Conservation (phyloP, 2,329 filamentous ascomycete species). For the Phoma sp. region DNA sequence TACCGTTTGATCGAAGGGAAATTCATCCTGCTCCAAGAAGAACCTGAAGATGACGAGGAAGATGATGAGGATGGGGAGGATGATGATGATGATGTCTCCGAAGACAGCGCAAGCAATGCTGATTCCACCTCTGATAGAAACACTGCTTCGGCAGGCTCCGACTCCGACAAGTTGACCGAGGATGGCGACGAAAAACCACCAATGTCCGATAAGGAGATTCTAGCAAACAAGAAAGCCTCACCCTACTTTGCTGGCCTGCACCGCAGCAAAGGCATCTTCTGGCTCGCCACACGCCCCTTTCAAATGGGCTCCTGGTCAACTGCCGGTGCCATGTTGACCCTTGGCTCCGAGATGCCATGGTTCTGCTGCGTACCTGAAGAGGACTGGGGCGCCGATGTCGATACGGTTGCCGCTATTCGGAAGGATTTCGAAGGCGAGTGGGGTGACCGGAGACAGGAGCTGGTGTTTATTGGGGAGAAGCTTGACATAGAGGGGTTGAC, state of each 20-base stretch:
- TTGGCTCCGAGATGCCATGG: constrained; percentile 63
- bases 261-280: constrained; percentile 68
- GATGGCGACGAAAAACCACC: constrained; percentile 43
- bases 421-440: constrained; percentile 62
- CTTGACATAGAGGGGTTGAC: constrained; percentile 62
- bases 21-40: constrained; percentile 52
- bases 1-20: constrained; percentile 52
- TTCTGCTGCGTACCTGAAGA: constrained; percentile 66
- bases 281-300: constrained; percentile 64
- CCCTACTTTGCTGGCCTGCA: constrained; percentile 62
- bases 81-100: constrained; percentile 25
- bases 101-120: constrained; percentile 7
- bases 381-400: constrained; percentile 57
- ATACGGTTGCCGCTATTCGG: constrained; percentile 56
- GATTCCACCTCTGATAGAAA: constrained; percentile 27
- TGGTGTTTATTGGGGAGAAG: constrained; percentile 75
- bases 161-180: constrained; percentile 28
- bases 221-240: constrained; percentile 63
- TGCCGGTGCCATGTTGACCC: constrained; percentile 68
- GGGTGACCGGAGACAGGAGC: constrained; percentile 73
- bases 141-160: constrained; percentile 20
- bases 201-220: constrained; percentile 51
- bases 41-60: constrained; percentile 42
- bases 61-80: constrained; percentile 26
- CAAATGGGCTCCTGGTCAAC: constrained; percentile 68